Conservation (phyloP, 1,139 yeast species). For the Zygosaccharomyces pseudobailii region DNA sequence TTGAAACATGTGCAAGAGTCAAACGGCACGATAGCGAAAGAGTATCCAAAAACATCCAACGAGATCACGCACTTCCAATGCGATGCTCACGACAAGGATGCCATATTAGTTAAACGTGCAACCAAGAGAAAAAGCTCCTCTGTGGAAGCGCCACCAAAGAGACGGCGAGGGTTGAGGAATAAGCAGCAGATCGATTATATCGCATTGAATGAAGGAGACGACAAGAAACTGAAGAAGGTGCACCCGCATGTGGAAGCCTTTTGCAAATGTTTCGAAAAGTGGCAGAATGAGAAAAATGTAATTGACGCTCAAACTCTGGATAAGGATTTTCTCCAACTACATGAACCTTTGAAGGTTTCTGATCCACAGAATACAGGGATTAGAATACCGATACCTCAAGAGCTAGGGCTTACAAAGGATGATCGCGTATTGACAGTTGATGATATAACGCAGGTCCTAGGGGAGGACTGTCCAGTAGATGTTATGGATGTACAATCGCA, state of each 20-base stretch:
- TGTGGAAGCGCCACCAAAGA: constrained; percentile 5
- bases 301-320: constrained; percentile 38
- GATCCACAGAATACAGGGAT: constrained; percentile 35
- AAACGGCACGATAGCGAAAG: background rate
- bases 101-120: constrained; percentile 6
- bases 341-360: constrained; percentile 40
- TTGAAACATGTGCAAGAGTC: constrained; percentile 10
- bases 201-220: constrained; percentile 73
- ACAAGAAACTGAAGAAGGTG: constrained; percentile 49
- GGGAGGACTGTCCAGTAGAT: constrained; percentile 61
- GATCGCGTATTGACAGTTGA: constrained; percentile 28
- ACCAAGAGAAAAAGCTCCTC: constrained; percentile 4
- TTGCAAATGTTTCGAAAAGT: constrained; percentile 19
- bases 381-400: constrained; percentile 42
- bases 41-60: constrained; percentile 10
- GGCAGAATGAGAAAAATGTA: constrained; percentile 20
- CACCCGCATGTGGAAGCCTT: constrained; percentile 56
- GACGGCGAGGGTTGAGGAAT: constrained; percentile 25
- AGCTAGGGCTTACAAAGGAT: constrained; percentile 11
- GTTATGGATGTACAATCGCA: constrained; percentile 92
- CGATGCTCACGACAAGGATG: constrained; percentile 12
- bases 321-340: constrained; percentile 34
- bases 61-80: constrained; percentile 17
- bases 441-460: constrained; percentile 55
- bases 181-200: constrained; percentile 62